A percentile compares a stretch with the other conserved stretches of the same genome.
Conservation (phyloP, 345 rosid genomes). For the Eucalyptus urophylla region DNA sequence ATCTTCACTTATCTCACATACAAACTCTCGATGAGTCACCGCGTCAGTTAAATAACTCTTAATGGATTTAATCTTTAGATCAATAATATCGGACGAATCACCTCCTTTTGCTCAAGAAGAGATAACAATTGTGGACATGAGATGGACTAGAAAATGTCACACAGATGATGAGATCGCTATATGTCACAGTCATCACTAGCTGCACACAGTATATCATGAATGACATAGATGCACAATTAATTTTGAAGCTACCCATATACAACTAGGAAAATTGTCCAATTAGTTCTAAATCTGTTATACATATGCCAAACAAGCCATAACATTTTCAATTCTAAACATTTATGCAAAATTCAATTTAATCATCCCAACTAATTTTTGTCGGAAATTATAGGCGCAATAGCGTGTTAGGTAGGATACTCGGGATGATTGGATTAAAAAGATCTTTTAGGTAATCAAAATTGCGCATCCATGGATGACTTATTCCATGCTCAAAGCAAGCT, state of each 20-base stretch:
- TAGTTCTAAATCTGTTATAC: background rate
- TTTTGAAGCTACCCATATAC: background rate
- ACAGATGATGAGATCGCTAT: background rate
- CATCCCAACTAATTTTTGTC: accelerated
- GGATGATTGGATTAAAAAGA: background rate
- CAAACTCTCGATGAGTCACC: background rate
- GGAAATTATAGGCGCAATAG: accelerated
- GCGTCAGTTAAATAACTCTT: background rate
- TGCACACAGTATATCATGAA: background rate
- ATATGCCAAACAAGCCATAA: background rate
- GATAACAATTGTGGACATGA: background rate
- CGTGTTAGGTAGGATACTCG: no score
- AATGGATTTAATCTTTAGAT: background rate
- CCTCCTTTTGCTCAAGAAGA: background rate
- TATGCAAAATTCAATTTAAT: background rate
- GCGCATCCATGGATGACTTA: background rate
- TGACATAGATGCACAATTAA: background rate
- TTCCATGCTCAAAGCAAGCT: background rate
- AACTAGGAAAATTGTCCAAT: background rate
- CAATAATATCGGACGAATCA: background rate
- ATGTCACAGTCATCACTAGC: background rate
- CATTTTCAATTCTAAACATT: background rate
- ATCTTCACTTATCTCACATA: background rate
- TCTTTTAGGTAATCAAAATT: background rate
- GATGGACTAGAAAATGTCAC: background rate